These are phyloP conservation scores for Lentinula novae-zelandiae DNA, from an alignment of 1,284 basidiomycete species.

Conservation along the genomic window DNA sequence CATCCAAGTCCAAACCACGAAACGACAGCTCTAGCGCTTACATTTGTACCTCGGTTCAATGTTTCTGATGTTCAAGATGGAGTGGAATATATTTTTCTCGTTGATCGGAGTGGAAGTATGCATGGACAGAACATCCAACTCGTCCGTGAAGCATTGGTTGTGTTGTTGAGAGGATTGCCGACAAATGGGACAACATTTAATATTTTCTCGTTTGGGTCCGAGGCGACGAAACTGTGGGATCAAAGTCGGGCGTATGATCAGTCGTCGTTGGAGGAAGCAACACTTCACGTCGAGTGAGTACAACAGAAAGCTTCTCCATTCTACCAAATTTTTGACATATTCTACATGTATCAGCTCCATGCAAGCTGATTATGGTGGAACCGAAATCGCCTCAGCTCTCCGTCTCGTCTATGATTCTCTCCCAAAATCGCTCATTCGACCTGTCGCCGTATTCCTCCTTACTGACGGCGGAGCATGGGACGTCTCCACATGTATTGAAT, in stretches of 20 bases:
- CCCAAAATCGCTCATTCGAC: slow-evolving; percentile 20
- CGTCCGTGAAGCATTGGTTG: slow-evolving; percentile 22
- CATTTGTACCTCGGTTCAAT: slow-evolving; percentile 27
- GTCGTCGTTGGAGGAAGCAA: slow-evolving; percentile 15
- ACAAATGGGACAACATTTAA: slow-evolving; percentile 25
- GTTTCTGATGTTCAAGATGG: slow-evolving; percentile 19
- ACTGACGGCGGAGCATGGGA: slow-evolving; percentile 40
- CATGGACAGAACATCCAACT: slow-evolving; percentile 21
- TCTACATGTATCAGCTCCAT: slow-evolving; percentile 1
- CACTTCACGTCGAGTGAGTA: slow-evolving; percentile 12
- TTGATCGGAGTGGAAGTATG: slow-evolving; percentile 34
- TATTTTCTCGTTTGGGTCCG: slow-evolving; percentile 26
- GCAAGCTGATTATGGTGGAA: slow-evolving; percentile 40
- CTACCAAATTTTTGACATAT: too few relatives aligned
- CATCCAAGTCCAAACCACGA: slow-evolving; percentile 14
- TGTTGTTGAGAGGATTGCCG: slow-evolving; percentile 26
- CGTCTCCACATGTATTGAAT: slow-evolving; percentile 1
- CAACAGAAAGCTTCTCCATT: neutral
- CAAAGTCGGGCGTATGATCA: slow-evolving; percentile 21
- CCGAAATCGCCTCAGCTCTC: slow-evolving; percentile 41
- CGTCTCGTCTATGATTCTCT: slow-evolving; percentile 28
- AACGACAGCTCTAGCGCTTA: slow-evolving; percentile 24
- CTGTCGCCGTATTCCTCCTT: slow-evolving; percentile 46
- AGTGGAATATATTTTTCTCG: slow-evolving; percentile 32
- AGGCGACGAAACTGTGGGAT: slow-evolving; percentile 20